Evolutionary conservation across 768 basidiomycete genomes (phyloP), one percentile per base, ranked within the genome.

Genomic region (Tulasnella sp.): DNA sequence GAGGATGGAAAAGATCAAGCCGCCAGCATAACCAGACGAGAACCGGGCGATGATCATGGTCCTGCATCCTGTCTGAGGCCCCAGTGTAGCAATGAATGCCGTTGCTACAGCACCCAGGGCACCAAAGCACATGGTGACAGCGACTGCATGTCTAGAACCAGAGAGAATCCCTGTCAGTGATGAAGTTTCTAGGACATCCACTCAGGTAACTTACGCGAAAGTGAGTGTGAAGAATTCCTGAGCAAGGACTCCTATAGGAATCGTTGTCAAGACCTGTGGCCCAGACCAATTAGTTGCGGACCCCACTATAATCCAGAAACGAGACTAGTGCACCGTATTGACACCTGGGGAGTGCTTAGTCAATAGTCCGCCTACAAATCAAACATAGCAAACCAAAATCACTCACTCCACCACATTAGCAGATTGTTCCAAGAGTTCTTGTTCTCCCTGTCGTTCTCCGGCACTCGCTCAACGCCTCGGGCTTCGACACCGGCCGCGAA

Each of bases 21-120:
- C 73, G 12, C 79, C 79, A 9, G 75, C 57, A 60, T 76, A 80
- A 2, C 79, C 80, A 2, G 73, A 74, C 61, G 73, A 75, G 60
- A 72, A 79, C 1, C 78, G 71, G 2, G 73, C 68, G 51, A 77
- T 78, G 44, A 79, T 69, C 78, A 81, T 81, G 0, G 78, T 80
- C 4, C 79, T 71, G 22, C 81, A 67, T 10, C 79, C 80, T 1
- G 77, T 80, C 61, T 68, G 66, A 0, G 80, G 79, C 0, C 80
- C 80, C 8, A 81, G 68, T 5, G 73, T 78, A 17, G 80, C 77
- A 46, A 80, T 76, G 63, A 79, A 79, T 1, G 77, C 76, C 0
- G 75, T 73, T 7, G 70, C 68, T 4, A 71, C 60, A 3, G 69
- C 69, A 4, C 76, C 78, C 22, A 79, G 67, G 19, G 74, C 73